phyloP scores from a whole-genome alignment of 2,329 filamentous ascomycete genomes.

The Botrytis fabae region DNA sequence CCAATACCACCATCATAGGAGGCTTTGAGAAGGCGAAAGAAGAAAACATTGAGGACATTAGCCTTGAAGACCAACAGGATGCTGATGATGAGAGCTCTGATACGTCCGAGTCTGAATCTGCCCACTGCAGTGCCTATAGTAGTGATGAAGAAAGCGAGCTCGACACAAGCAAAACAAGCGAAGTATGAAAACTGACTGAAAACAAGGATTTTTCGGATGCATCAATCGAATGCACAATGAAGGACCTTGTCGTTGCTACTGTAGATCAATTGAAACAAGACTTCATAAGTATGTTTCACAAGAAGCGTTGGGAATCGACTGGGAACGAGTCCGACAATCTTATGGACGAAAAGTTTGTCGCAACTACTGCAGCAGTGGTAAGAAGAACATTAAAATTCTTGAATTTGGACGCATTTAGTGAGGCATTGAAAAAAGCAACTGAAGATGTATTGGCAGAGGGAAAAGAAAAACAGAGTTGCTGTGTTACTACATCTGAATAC shows the following conservation, averaged over 20 bases:
- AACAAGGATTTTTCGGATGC: neutral
- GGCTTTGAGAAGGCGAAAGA: neutral
- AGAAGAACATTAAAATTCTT: neutral
- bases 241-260: neutral
- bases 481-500: neutral
- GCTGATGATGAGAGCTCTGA: neutral
- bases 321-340: neutral
- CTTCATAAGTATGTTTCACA: neutral
- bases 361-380: neutral
- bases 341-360: neutral
- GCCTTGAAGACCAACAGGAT: neutral
- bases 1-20: neutral
- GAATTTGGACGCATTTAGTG: neutral
- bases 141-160: neutral
- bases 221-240: neutral
- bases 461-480: neutral
- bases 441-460: neutral
- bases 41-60: too few relatives aligned
- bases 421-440: neutral
- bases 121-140: neutral
- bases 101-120: neutral
- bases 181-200: neutral
- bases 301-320: neutral
- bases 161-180: neutral
- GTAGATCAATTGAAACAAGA: neutral